Base-by-base conservation (phyloP, 2,329 filamentous ascomycete species). In the Phialocephala sp. region DNA sequence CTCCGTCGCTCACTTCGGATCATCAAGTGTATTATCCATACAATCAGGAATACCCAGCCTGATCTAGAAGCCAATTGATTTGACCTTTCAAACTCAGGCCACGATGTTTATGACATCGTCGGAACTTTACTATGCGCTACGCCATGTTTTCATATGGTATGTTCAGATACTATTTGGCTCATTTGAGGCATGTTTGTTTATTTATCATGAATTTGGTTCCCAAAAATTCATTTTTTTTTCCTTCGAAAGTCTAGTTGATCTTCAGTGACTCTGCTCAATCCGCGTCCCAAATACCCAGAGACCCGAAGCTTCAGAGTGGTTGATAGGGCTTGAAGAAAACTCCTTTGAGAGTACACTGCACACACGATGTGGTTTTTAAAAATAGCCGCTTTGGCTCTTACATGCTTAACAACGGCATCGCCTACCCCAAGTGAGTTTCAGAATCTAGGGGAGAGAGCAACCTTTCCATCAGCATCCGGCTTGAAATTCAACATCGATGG, bases 401-500 rank as follows among this genome's bases (percentile, higher is more conserved):
- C 35, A 15, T 35, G 22, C 15, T 35, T 55, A 27, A 37, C 52
- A 55, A 24, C 22, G 15, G 24, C 52, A 6, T 35, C 52, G 35
- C 24, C 24, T 18, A 55, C 24, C 52, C 45, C 59, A 52, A 35
- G 18, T 50, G 45, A 52, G 24, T 6, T 37, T 36, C 41, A 35
- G 22, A 22, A 36, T 36, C n/a, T 35, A 20, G 27, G 1, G 15
- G 32, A 24, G 4, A 22, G 11, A 27, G 52, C 52, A 36, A 15
- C 52, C 15, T 14, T 50, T 12, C 59, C 43, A 2, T 50, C 43
- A 8, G 32, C 37, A 1, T 60, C 59, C 32, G 59, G 59, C 24
- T 24, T 60, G 27, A 60, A 60, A 24, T 81, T 82, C 66, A 72
- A 72, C 24, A 79, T 84, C 61, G 77, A 84, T 69, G 80, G 80